A percentile compares a stretch with the other conserved stretches of the same genome.
Conservation (phyloP, 2,329 filamentous ascomycete species). For the Alternaria triticina region DNA sequence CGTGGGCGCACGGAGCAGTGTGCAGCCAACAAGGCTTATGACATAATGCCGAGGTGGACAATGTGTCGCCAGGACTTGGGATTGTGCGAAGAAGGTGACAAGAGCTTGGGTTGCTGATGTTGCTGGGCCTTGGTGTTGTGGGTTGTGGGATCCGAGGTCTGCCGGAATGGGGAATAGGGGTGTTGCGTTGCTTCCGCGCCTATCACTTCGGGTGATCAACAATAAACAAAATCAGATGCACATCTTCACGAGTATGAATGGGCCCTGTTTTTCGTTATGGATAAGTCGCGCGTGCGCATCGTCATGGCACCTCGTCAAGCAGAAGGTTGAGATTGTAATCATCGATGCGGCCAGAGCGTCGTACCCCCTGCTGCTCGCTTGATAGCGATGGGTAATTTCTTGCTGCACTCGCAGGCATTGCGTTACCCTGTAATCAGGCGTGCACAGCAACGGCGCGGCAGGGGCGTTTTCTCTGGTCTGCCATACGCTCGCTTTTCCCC, state of each 20-base stretch:
- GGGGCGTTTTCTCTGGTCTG: not conserved
- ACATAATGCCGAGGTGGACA: conserved; percentile 1
- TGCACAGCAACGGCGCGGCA: conserved; percentile 8
- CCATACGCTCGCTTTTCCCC: conserved; percentile 3
- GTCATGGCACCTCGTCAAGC: not conserved
- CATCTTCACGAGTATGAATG: not conserved
- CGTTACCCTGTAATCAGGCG: conserved; percentile 4
- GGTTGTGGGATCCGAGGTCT: conserved; percentile 1
- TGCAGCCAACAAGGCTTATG: not conserved
- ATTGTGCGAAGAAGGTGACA: not conserved
- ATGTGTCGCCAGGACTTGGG: not conserved
- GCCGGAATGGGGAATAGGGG: not conserved
- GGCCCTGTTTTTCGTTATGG: not conserved
- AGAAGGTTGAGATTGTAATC: not conserved
- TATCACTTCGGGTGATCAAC: not conserved
- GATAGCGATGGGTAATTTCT: conserved; percentile 1
- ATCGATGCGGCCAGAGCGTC: not conserved
- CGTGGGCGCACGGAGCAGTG: not conserved
- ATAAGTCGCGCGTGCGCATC: not conserved
- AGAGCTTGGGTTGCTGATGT: conserved; percentile 1
- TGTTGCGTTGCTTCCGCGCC: not conserved
- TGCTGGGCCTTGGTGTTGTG: not conserved
- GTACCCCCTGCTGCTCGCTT: not conserved
- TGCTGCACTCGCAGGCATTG: not conserved
- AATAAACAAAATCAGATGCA: not conserved